phyloP scores from a whole-genome alignment of 1,284 basidiomycete genomes.

The Golubevia sp. region DNA sequence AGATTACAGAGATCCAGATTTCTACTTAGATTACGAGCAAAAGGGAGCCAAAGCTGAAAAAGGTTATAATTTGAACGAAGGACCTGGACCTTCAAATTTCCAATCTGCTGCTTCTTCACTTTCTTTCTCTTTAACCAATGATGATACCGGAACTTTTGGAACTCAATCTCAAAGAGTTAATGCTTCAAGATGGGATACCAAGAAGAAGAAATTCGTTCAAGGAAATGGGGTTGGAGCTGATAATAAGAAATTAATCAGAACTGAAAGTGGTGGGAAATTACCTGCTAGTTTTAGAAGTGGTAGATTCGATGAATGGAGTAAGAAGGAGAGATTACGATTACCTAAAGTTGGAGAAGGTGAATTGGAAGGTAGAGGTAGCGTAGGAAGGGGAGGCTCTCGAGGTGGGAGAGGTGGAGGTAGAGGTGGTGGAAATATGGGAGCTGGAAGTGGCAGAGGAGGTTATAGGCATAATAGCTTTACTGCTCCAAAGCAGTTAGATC shows the following conservation, averaged over 20 bases:
- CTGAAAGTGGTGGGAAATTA: slow-evolving; percentile 88
- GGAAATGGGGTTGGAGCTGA: slow-evolving; percentile 84
- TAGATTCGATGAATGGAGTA: slow-evolving; percentile 92
- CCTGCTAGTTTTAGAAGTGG: slow-evolving; percentile 92
- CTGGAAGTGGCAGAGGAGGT: slow-evolving; percentile 6
- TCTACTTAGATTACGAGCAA: slow-evolving; percentile 89
- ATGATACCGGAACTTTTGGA: slow-evolving; percentile 19
- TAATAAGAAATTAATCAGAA: slow-evolving; percentile 90
- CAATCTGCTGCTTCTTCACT: too few species aligned
- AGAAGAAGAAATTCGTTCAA: slow-evolving; percentile 91
- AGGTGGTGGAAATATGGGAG: neutral
- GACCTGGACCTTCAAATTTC: too few species aligned
- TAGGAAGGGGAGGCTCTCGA: neutral
- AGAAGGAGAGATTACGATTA: slow-evolving; percentile 72
- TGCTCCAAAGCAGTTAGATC: slow-evolving; percentile 31
- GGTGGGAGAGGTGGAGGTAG: neutral
- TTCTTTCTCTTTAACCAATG: too few species aligned
- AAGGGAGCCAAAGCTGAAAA: slow-evolving; percentile 82
- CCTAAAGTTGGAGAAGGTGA: slow-evolving; percentile 83
- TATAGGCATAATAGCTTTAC: slow-evolving; percentile 38
- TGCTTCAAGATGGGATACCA: slow-evolving; percentile 78
- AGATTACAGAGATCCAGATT: slow-evolving; percentile 77
- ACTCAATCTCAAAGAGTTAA: slow-evolving; percentile 14
- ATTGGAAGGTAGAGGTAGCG: slow-evolving; percentile 20
- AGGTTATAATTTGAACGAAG: slow-evolving; percentile 68